phyloP scores from a whole-genome alignment of 495 filamentous ascomycete genomes.

The Neurospora intermedia region DNA sequence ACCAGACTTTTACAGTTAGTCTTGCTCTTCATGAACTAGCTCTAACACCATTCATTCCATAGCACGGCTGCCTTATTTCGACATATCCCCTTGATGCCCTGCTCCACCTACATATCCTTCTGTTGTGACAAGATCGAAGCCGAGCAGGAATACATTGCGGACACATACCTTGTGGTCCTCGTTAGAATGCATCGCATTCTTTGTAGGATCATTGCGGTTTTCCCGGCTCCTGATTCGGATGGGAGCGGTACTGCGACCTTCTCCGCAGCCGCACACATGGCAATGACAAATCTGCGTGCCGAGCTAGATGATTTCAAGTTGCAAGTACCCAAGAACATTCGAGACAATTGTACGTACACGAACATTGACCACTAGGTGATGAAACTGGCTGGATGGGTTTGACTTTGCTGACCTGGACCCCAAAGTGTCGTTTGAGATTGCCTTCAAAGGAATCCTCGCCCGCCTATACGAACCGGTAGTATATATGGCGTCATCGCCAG shows the following conservation, averaged over 20 bases:
- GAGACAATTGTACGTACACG: constrained; percentile 5
- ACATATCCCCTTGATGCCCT: constrained; percentile 6
- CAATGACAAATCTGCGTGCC: constrained; percentile 5
- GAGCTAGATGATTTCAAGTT: constrained; percentile 9
- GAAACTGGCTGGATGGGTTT: not conserved
- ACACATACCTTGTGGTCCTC: constrained; percentile 9
- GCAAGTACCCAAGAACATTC: constrained; percentile 1
- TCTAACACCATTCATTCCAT: not conserved
- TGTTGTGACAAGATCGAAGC: constrained; percentile 13
- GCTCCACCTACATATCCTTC: constrained; percentile 8
- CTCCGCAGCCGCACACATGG: constrained; percentile 9
- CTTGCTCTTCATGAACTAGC: not conserved
- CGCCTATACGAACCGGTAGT: constrained; percentile 17
- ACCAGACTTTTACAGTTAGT: not conserved
- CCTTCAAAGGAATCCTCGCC: constrained; percentile 6
- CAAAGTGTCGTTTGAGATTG: constrained; percentile 7
- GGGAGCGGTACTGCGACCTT: not conserved
- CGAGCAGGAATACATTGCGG: constrained; percentile 6
- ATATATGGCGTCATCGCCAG: constrained; percentile 2
- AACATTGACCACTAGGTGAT: not conserved
- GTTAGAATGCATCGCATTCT: constrained; percentile 12
- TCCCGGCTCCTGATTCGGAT: constrained; percentile 10
- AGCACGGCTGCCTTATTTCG: constrained; percentile 12
- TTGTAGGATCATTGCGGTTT: constrained; percentile 2
- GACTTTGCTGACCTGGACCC: not conserved